These are phyloP conservation scores for Encephalitozoon intestinalis DNA, from an alignment of 371 early-diverging fungal species.

Conservation along the genomic window DNA sequence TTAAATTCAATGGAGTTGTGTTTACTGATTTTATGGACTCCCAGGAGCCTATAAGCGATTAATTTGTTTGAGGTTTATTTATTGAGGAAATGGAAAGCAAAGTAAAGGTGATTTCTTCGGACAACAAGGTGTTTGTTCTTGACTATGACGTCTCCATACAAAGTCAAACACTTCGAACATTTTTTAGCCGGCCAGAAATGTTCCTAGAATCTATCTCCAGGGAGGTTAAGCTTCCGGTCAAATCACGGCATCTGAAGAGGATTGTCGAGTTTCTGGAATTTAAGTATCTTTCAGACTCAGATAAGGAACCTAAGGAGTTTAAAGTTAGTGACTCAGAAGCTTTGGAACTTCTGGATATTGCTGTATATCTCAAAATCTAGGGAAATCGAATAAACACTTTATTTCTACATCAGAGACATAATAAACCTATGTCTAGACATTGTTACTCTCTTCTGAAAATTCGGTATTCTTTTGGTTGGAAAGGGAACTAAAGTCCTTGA, in stretches of 20 bases:
- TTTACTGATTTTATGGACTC: constrained; percentile 7
- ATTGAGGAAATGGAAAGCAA: constrained; percentile 2
- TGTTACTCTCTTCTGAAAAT: neutral
- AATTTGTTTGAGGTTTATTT: neutral
- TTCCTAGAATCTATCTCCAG: constrained; percentile 34
- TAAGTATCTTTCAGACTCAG: constrained; percentile 28
- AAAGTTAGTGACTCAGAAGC: constrained; percentile 54
- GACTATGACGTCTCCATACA: constrained; percentile 30
- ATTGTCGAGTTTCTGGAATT: constrained; percentile 54
- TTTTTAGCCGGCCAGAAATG: constrained; percentile 14
- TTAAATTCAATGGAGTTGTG: constrained; percentile 10
- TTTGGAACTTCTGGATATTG: constrained; percentile 57
- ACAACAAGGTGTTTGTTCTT: constrained; percentile 33
- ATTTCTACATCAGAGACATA: neutral
- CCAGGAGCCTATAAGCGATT: neutral
- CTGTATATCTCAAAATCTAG: constrained; percentile 57
- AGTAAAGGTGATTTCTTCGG: constrained; percentile 36
- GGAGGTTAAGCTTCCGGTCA: constrained; percentile 47
- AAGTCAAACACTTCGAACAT: constrained; percentile 29
- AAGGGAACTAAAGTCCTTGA: neutral
- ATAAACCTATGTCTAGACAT: neutral
- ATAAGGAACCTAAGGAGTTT: constrained; percentile 48
- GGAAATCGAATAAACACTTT: constrained; percentile 3
- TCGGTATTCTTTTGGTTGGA: neutral
- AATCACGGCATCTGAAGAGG: constrained; percentile 35